phyloP scores from a whole-genome alignment of 257 asterid species.

The Plantago major region DNA sequence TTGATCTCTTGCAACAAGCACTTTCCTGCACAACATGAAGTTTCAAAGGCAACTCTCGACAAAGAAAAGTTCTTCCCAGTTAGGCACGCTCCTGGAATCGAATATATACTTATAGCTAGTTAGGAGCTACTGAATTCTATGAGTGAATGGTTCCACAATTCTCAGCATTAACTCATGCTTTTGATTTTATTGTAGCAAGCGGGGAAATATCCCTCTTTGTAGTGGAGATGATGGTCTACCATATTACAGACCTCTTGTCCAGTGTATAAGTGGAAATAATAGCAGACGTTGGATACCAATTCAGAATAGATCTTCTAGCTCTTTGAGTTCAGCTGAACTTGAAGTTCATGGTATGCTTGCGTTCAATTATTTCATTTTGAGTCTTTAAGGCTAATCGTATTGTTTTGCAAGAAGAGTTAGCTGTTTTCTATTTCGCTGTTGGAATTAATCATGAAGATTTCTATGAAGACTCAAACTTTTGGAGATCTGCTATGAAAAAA shows the following conservation, averaged over 20 bases:
- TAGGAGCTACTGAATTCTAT: no score
- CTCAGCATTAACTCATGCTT: constrained; percentile 6
- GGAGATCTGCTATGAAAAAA: constrained; percentile 69
- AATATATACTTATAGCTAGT: no score
- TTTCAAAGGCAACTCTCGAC: no score
- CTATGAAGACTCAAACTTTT: constrained; percentile 58
- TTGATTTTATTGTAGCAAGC: constrained; percentile 34
- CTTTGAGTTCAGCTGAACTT: constrained; percentile 47
- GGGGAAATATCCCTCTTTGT: constrained; percentile 56
- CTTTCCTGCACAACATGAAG: no score
- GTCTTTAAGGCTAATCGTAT: neutral
- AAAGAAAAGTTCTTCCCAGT: no score
- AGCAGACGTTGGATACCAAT: constrained; percentile 77
- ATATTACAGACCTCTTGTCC: constrained; percentile 71
- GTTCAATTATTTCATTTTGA: neutral
- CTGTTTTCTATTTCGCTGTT: constrained; percentile 25
- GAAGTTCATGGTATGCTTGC: constrained; percentile 59
- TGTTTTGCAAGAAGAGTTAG: constrained; percentile 9
- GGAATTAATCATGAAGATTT: constrained; percentile 76
- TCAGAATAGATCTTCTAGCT: constrained; percentile 51
- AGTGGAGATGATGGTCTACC: constrained; percentile 61
- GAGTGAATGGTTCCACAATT: constrained; percentile 1
- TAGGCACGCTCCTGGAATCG: no score
- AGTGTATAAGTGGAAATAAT: constrained; percentile 64
- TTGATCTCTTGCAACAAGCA: no score